These are phyloP conservation scores for Clitoria ternatea DNA, from an alignment of 306 rosid genomes.

Conservation along the genomic window DNA sequence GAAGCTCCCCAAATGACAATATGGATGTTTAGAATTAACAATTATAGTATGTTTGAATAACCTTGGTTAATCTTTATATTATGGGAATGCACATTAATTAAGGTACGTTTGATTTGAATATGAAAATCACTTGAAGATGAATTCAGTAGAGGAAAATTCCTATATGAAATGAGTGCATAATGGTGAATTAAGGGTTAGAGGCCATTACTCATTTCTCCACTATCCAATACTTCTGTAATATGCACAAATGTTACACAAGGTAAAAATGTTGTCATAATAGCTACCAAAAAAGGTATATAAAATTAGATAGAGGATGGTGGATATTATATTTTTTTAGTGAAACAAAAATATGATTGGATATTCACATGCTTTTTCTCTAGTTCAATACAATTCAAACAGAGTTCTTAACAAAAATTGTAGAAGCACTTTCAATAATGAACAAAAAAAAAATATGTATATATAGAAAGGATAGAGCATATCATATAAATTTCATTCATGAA, in stretches of 20 bases:
- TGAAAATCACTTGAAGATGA: not conserved
- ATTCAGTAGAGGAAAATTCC: not conserved
- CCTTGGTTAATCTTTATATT: too few relatives aligned
- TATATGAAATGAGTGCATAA: not conserved
- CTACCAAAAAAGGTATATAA: slow-evolving; percentile 34
- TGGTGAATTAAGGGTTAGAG: not conserved
- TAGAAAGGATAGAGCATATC: too few relatives aligned
- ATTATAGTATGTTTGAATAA: not conserved
- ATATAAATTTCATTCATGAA: too few relatives aligned
- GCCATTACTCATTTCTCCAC: slow-evolving; percentile 51
- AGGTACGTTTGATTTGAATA: not conserved
- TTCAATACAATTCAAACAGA: not conserved
- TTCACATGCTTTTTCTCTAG: not conserved
- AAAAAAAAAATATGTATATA: too few relatives aligned
- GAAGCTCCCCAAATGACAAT: slow-evolving; percentile 56
- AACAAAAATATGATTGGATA: not conserved
- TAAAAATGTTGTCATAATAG: slow-evolving; percentile 54
- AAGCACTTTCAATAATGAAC: too few relatives aligned
- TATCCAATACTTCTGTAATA: slow-evolving; percentile 63
- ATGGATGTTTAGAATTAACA: slow-evolving; percentile 18
- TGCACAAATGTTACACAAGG: slow-evolving; percentile 70
- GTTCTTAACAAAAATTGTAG: too few relatives aligned
- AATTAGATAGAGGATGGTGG: not conserved
- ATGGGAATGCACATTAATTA: too few relatives aligned
- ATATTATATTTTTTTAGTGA: not conserved